These are phyloP conservation scores for Ceratorhiza oryzae-sativae DNA, from an alignment of 1,284 basidiomycete species.

Conservation along the genomic window DNA sequence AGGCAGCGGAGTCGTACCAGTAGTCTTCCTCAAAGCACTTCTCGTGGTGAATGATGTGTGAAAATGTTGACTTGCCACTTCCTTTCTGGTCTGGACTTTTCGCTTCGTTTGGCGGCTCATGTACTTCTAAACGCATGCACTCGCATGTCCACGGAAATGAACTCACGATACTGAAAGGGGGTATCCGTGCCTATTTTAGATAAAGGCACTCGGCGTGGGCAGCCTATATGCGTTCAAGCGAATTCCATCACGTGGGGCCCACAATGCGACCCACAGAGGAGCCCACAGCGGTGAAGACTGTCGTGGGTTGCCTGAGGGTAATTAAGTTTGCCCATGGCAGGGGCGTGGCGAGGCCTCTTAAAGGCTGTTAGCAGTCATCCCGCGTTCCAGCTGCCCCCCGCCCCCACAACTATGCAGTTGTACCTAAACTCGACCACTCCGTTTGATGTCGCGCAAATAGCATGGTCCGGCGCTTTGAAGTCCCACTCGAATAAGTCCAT, in stretches of 20 bases:
- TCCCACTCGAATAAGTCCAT: conserved; percentile 14
- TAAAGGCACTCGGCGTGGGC: conserved; percentile 13
- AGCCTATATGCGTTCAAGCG: conserved; percentile 30
- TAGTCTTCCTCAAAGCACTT: conserved; percentile 4
- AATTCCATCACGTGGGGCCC: conserved; percentile 4
- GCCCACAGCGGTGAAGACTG: neutral
- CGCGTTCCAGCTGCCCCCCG: neutral
- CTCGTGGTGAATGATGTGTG: conserved; percentile 4
- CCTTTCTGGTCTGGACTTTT: neutral
- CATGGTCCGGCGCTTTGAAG: conserved; percentile 1
- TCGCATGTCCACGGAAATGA: neutral
- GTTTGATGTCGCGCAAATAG: conserved; percentile 3
- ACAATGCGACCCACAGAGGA: neutral
- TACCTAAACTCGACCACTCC: neutral
- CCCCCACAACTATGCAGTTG: neutral
- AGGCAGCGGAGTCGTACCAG: conserved; percentile 3
- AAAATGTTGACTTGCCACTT: neutral
- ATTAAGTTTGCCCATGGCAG: neutral
- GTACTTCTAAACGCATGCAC: neutral
- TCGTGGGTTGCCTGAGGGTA: neutral
- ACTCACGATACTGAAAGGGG: neutral
- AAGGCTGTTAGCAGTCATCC: neutral
- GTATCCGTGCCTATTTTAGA: neutral
- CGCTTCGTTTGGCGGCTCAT: conserved; percentile 3
- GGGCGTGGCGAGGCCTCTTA: neutral